Evolutionary conservation across 805 yeast species (phyloP).

Genomic region (Metschnikowia lochheadii): DNA sequence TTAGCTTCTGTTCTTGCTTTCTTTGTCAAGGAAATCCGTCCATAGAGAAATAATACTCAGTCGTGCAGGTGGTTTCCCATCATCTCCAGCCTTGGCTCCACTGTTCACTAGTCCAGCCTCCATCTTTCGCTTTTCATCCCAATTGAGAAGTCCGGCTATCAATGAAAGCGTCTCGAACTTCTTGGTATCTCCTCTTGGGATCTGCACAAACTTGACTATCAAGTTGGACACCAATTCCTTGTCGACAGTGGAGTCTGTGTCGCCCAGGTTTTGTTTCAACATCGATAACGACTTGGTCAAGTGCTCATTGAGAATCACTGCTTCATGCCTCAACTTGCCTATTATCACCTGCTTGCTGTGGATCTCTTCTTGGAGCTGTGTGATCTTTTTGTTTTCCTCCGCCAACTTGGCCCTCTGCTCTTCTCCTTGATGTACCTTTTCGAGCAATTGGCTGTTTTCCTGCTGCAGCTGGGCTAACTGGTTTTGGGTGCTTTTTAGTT

Average conservation of each 20-base stretch:
- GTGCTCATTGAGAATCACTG: conserved; percentile 89
- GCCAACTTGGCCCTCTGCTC: conserved; percentile 7
- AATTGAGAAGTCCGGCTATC: conserved; percentile 74
- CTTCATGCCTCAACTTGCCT: conserved; percentile 92
- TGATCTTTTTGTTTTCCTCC: conserved; percentile 25
- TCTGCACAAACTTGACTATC: conserved; percentile 73
- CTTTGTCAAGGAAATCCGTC: conserved; percentile 78
- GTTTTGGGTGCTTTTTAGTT: neutral
- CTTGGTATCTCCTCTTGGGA: conserved; percentile 91
- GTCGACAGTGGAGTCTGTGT: conserved; percentile 67
- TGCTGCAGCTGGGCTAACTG: conserved; percentile 4
- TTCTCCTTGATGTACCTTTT: conserved; percentile 1
- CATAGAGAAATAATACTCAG: conserved; percentile 67
- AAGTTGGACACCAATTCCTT: conserved; percentile 85
- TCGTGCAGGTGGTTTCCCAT: conserved; percentile 26
- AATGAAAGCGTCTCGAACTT: conserved; percentile 88
- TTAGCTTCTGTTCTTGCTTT: conserved; percentile 33
- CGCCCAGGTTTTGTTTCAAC: conserved; percentile 69
- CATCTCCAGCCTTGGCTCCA: conserved; percentile 16
- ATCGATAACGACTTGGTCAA: conserved; percentile 86
- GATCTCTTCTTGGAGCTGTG: conserved; percentile 55
- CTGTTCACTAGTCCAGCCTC: conserved; percentile 66
- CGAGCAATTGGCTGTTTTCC: conserved; percentile 7
- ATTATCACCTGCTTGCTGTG: conserved; percentile 63
- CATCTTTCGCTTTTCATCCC: conserved; percentile 79